Conservation (phyloP, 73 alveolate genomes). For the Paramecium bursaria region DNA sequence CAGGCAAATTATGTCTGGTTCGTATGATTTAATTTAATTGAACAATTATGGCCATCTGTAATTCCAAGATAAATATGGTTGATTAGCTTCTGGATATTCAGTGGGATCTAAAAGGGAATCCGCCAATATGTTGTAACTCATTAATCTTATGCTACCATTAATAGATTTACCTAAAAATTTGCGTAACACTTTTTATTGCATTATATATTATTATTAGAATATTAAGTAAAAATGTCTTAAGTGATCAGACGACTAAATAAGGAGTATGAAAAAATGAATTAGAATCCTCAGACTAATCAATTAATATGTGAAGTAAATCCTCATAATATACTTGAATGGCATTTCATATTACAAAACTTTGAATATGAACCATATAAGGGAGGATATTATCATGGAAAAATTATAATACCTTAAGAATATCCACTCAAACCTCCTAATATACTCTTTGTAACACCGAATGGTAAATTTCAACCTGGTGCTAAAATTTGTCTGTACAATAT, state of each 20-base stretch:
- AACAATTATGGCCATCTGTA: slow-evolving; percentile 1
- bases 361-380: slow-evolving; percentile 77
- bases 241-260: background rate
- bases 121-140: slow-evolving; percentile 53
- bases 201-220: background rate
- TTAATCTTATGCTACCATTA: background rate
- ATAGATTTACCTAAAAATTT: background rate
- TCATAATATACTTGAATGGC: slow-evolving; percentile 82
- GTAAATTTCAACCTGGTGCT: slow-evolving; percentile 75
- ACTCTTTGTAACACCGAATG: slow-evolving; percentile 78
- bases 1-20: slow-evolving; percentile 36
- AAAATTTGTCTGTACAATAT: slow-evolving; percentile 70
- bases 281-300: background rate
- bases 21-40: background rate
- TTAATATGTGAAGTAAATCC: slow-evolving; percentile 75
- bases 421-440: slow-evolving; percentile 88
- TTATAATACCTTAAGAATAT: slow-evolving; percentile 79
- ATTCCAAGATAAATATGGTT: background rate
- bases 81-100: background rate
- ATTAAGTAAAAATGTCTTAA: too few relatives aligned
- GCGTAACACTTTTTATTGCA: background rate
- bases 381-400: slow-evolving; percentile 82
- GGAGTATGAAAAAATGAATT: slow-evolving; percentile 43
- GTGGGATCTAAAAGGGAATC: slow-evolving; percentile 41
- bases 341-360: slow-evolving; percentile 72